Evolutionary conservation across 1,284 basidiomycete species (phyloP).

Genomic region (Malassezia japonica): DNA sequence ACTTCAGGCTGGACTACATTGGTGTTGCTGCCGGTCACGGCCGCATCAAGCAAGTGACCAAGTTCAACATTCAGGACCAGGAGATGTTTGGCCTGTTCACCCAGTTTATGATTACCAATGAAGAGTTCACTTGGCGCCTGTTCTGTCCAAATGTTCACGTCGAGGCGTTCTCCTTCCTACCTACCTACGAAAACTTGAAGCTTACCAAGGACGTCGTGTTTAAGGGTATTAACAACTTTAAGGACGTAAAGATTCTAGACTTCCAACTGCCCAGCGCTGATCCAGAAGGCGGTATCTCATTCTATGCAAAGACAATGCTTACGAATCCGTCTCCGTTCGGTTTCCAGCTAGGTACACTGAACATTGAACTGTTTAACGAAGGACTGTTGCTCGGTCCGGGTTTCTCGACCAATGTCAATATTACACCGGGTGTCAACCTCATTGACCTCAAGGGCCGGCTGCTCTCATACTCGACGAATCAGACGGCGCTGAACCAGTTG

Average conservation of each 20-base stretch:
- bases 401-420: slow-evolving; percentile 40
- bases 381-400: slow-evolving; percentile 59
- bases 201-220: slow-evolving; percentile 40
- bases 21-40: slow-evolving; percentile 47
- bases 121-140: slow-evolving; percentile 64
- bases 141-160: slow-evolving; percentile 57
- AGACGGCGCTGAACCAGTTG: slow-evolving; percentile 54
- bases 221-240: slow-evolving; percentile 62
- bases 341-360: slow-evolving; percentile 62
- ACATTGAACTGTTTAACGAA: slow-evolving; percentile 59
- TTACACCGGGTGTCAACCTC: slow-evolving; percentile 54
- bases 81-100: slow-evolving; percentile 46
- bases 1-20: slow-evolving; percentile 34
- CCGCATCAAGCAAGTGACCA: slow-evolving; percentile 48
- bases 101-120: slow-evolving; percentile 57
- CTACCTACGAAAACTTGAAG: slow-evolving; percentile 37
- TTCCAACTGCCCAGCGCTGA: slow-evolving; percentile 65
- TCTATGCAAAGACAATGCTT: slow-evolving; percentile 57
- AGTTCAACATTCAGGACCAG: slow-evolving; percentile 42
- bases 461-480: slow-evolving; percentile 54
- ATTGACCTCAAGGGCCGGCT: slow-evolving; percentile 60
- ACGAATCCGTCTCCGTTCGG: slow-evolving; percentile 65
- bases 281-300: slow-evolving; percentile 62
- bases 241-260: slow-evolving; percentile 57
- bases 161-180: slow-evolving; percentile 55